Evolutionary conservation across 1,284 basidiomycete species (phyloP).

Genomic region (Dichomitus squalens): DNA sequence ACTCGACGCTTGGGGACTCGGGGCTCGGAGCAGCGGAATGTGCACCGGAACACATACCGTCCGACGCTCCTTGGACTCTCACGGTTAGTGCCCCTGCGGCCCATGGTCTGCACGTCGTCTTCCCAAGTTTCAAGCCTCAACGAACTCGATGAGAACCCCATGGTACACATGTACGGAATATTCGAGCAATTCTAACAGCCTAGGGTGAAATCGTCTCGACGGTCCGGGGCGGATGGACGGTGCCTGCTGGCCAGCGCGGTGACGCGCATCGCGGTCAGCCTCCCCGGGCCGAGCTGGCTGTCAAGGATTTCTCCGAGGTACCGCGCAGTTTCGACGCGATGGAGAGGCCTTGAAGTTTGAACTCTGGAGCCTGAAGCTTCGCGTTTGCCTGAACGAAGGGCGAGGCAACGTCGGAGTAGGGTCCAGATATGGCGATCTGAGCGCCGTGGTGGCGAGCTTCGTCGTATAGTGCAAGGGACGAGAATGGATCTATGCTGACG

Average conservation of each 20-base stretch:
- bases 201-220: background rate
- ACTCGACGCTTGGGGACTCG: background rate
- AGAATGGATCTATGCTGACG: constrained; percentile 4
- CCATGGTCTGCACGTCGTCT: background rate
- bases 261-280: no score
- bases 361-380: background rate
- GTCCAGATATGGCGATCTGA: background rate
- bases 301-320: background rate
- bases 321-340: background rate
- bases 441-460: background rate
- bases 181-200: constrained; percentile 19
- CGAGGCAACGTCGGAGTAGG: no score
- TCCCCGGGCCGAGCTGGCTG: background rate
- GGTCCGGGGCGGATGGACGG: no score
- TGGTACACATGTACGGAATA: constrained; percentile 9
- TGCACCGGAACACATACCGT: background rate
- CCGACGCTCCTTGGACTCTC: constrained; percentile 1
- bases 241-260: no score
- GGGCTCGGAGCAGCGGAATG: constrained; percentile 1
- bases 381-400: background rate
- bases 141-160: constrained; percentile 7
- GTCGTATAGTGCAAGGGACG: background rate
- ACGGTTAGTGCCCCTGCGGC: background rate
- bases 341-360: background rate
- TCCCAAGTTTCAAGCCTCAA: constrained; percentile 6